These are phyloP conservation scores for Flaveria ramosissima DNA, from an alignment of 129 eudicot genomes.

Conservation along the genomic window DNA sequence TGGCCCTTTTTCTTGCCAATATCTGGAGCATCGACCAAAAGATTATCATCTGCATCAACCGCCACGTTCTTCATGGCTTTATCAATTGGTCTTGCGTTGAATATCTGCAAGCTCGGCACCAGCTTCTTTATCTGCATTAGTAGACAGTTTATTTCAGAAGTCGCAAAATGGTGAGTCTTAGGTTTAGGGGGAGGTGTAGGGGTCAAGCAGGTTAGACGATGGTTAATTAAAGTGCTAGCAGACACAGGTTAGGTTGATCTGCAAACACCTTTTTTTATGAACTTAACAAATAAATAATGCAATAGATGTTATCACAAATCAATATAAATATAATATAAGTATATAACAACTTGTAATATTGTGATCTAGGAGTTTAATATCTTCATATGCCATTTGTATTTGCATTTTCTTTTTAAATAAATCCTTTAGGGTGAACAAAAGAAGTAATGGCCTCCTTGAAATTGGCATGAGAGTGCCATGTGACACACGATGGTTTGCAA, in stretches of 20 bases:
- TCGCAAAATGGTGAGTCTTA: not conserved
- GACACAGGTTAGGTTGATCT: not conserved
- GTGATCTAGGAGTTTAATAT: not conserved
- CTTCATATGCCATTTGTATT: not conserved
- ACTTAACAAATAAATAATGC: not conserved
- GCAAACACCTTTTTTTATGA: not conserved
- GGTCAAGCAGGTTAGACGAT: not conserved
- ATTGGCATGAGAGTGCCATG: too few species aligned
- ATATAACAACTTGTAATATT: not conserved
- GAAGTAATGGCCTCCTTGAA: too few species aligned
- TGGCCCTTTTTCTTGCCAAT: slow-evolving; percentile 27
- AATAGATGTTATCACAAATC: not conserved
- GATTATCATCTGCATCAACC: slow-evolving; percentile 40
- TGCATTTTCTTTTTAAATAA: not conserved
- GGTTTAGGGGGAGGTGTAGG: not conserved
- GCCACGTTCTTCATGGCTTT: slow-evolving; percentile 43
- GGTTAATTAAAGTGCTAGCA: not conserved
- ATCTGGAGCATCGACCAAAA: slow-evolving; percentile 29
- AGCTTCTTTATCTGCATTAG: slow-evolving; percentile 67
- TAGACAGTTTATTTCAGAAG: not conserved
- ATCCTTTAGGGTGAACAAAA: not conserved
- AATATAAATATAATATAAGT: not conserved
- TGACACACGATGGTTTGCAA: not conserved
- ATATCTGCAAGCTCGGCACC: slow-evolving; percentile 70
- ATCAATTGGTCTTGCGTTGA: slow-evolving; percentile 69